Base-by-base conservation (phyloP, 345 rosid species). In the Leavenworthia alabamica region DNA sequence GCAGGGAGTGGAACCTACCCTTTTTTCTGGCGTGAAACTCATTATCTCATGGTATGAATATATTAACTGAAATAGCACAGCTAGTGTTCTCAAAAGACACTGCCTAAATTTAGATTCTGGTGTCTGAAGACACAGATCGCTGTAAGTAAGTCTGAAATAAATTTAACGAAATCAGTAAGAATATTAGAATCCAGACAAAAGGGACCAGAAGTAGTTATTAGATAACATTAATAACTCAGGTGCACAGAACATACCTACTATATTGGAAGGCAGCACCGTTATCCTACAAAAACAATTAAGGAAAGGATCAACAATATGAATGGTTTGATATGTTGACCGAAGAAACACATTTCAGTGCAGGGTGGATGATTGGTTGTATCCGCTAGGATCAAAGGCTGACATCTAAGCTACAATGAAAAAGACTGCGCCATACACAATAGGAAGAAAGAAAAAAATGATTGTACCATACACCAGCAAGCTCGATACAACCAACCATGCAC, bases 41-140 rank as follows among this genome's bases (percentile, higher is more conserved):
- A 90, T 84, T 73, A 94, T 90, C 78, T 86, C 82, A 76, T 86
- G 77, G 81, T 85, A 90, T 29, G 96, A 86, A 67, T 88, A 84
- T 80, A 94, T 86, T 76, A 88, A 74, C 75, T 84, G 86, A 74
- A 87, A 94, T 23, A 90, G 74, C 61, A 84, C 81, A 33, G 88
- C 87, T 27, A 94, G 79, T 53, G 99, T 86, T 82, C 89, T 81
- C 71, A 94, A 78, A 61, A 94, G 73, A 80, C 96, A 86, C 63
- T 75, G 83, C 77, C 96, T 90, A 78, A 94, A 90, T 81, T 82
- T 90, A 74, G 97, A 79, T 76, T 94, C 99, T 50, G 97, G 95
- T 68, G 87, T 88, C 76, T 75, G 96, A 77, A 75, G 83, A 80
- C 99, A 90, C 60, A 94, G 81, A 79, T 94, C 99, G 73, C 99